These are phyloP conservation scores for Inga laurina DNA, from an alignment of 306 rosid species.

Conservation along the genomic window DNA sequence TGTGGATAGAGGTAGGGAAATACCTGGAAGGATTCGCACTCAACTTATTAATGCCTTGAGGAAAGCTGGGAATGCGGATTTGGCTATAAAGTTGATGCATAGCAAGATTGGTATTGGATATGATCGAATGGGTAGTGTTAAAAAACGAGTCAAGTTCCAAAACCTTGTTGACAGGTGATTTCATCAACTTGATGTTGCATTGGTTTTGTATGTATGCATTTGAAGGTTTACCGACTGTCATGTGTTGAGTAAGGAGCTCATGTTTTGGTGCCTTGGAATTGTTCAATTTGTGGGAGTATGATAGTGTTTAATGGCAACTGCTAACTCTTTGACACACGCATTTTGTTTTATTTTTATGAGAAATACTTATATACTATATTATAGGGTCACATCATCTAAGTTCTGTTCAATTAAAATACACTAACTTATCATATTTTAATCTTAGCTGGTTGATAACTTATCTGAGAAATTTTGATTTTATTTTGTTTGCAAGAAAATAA, in stretches of 20 bases:
- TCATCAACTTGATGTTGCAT: conserved; percentile 15
- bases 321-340: too few relatives aligned
- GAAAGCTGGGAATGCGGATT: conserved; percentile 78
- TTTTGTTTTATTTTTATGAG: too few relatives aligned
- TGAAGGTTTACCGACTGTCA: not conserved
- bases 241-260: not conserved
- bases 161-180: conserved; percentile 48
- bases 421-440: too few relatives aligned
- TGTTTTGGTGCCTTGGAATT: not conserved
- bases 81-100: conserved; percentile 86
- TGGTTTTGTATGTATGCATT: not conserved
- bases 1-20: conserved; percentile 87
- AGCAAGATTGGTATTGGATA: conserved; percentile 94
- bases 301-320: not conserved
- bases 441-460: too few relatives aligned
- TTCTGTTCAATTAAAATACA: too few relatives aligned
- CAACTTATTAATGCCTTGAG: conserved; percentile 77
- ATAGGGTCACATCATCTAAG: too few relatives aligned
- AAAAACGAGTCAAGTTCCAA: conserved; percentile 80
- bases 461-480: too few relatives aligned
- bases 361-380: too few relatives aligned
- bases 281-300: not conserved
- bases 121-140: conserved; percentile 71
- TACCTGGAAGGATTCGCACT: conserved; percentile 78
- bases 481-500: too few relatives aligned